These are phyloP conservation scores for Pestalotiopsis sp. DNA, from an alignment of 2,329 filamentous ascomycete genomes.

Conservation along the genomic window DNA sequence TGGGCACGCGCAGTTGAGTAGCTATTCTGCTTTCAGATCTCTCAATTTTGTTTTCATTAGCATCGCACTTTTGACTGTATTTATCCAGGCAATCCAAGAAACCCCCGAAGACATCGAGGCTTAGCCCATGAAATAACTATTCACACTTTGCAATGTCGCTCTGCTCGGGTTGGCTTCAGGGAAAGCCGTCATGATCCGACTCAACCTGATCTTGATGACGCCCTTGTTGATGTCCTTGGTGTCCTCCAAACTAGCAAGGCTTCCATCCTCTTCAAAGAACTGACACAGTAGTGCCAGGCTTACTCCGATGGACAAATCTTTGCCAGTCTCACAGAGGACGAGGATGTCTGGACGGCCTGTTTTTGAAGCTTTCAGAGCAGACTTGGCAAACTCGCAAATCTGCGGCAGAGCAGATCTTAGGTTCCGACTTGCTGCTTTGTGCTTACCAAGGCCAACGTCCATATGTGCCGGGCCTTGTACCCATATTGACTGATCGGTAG, in stretches of 20 bases:
- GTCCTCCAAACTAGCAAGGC: conserved; percentile 8
- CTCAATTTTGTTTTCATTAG: not conserved
- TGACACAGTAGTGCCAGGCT: conserved; percentile 78
- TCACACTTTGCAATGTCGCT: conserved; percentile 86
- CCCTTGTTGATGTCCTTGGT: conserved; percentile 65
- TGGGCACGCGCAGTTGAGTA: not conserved
- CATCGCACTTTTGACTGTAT: not conserved
- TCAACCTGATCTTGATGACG: conserved; percentile 75
- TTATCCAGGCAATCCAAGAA: not conserved
- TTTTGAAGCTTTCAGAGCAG: conserved; percentile 38
- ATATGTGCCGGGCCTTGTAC: conserved; percentile 40
- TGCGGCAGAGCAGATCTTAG: conserved; percentile 71
- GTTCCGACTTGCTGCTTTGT: conserved; percentile 81
- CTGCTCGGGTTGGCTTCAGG: conserved; percentile 83
- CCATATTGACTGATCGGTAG: conserved; percentile 49
- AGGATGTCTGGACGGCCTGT: conserved; percentile 40
- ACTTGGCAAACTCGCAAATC: conserved; percentile 59
- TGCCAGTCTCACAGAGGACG: conserved; percentile 76
- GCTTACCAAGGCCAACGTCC: conserved; percentile 67
- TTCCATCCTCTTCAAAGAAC: conserved; percentile 68
- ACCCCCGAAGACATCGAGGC: not conserved
- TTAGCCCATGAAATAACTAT: conserved; percentile 76
- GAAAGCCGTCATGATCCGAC: conserved; percentile 79
- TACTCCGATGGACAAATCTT: conserved; percentile 78
- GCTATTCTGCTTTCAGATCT: not conserved